Base-by-base conservation (phyloP, 768 basidiomycete genomes). In the Tremella mesenterica region DNA sequence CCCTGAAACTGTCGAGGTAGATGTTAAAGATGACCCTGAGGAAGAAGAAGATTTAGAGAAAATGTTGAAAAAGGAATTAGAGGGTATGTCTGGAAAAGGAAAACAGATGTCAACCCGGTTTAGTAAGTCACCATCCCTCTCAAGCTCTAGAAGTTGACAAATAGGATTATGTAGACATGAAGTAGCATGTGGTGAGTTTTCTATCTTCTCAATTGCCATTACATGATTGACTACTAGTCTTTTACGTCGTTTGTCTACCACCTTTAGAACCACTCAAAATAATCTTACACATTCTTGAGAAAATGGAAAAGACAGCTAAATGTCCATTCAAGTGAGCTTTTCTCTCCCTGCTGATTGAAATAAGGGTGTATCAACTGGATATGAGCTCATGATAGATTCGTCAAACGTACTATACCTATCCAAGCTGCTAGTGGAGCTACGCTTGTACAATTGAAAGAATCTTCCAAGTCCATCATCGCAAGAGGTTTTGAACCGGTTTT, bases 61-160 rank as follows among this genome's bases (percentile, higher is more conserved):
- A 18, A 48, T 58, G 53, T 47, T 69, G 36, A 57, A 69, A 56
- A 51, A 51, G 44, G 67, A 69, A 45, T 33, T 69, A 26, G 59
- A 47, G 16, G 49, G 54, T 4, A 59, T 63, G 59, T 43, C 44
- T 14, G 53, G 46, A 13, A 33, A 50, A 9, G 47, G 47, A 31
- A 51, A 57, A 20, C 65, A 69, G 50, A n/a, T n/a, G n/a, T 69
- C 67, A 18, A 59, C 52, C 9, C 36, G 67, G 30, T 69, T 69
- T 44, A 50, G 61, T 63, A 46, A 34, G 60, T 54, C 1, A 5
- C 1, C 27, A 12, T 12, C 26, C 18, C 25, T 29, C 16, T 36
- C 33, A 18, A 25, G 12, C 29, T 26, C n/a, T 8, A 18, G 25
- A 27, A 28, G 18, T 50, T 53, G 50, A 52, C 33, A 39, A 23